phyloP scores from a whole-genome alignment of 495 filamentous ascomycete species.

The Aspergillus coremiiformis region DNA sequence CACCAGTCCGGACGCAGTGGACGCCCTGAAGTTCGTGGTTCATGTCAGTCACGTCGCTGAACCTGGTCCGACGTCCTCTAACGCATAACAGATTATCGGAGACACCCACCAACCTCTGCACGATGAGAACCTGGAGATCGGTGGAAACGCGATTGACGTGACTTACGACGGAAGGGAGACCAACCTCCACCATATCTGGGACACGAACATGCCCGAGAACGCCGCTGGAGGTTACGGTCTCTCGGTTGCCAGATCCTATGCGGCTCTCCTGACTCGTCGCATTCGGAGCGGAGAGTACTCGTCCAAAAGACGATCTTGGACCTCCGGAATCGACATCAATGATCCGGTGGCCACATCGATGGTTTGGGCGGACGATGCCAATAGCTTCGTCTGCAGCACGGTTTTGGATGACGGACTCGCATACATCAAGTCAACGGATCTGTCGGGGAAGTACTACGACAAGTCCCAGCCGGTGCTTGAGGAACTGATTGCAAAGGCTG shows the following conservation, averaged over 20 bases:
- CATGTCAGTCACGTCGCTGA: slow-evolving; percentile 31
- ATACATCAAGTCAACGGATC: slow-evolving; percentile 42
- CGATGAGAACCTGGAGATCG: slow-evolving; percentile 48
- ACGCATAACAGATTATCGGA: slow-evolving; percentile 40
- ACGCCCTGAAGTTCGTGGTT: slow-evolving; percentile 48
- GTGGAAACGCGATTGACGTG: slow-evolving; percentile 56
- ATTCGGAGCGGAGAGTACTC: slow-evolving; percentile 23
- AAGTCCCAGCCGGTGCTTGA: slow-evolving; percentile 57
- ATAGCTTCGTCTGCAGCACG: slow-evolving; percentile 48
- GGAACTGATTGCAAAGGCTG: slow-evolving; percentile 66
- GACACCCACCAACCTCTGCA: slow-evolving; percentile 61
- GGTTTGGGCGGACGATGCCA: slow-evolving; percentile 51
- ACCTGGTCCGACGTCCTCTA: background rate
- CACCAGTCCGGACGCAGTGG: slow-evolving; percentile 17
- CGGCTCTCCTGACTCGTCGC: slow-evolving; percentile 24
- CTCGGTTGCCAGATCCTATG: slow-evolving; percentile 19
- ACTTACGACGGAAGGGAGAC: slow-evolving; percentile 44
- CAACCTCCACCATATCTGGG: slow-evolving; percentile 60
- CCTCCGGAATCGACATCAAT: slow-evolving; percentile 37
- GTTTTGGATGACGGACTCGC: slow-evolving; percentile 44
- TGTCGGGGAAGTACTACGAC: slow-evolving; percentile 54
- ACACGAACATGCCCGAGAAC: slow-evolving; percentile 55
- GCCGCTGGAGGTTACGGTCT: slow-evolving; percentile 36
- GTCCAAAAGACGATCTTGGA: slow-evolving; percentile 28
- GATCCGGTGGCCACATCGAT: slow-evolving; percentile 31